These are phyloP conservation scores for Colletotrichum sp. DNA, from an alignment of 2,329 filamentous ascomycete species.

Conservation along the genomic window DNA sequence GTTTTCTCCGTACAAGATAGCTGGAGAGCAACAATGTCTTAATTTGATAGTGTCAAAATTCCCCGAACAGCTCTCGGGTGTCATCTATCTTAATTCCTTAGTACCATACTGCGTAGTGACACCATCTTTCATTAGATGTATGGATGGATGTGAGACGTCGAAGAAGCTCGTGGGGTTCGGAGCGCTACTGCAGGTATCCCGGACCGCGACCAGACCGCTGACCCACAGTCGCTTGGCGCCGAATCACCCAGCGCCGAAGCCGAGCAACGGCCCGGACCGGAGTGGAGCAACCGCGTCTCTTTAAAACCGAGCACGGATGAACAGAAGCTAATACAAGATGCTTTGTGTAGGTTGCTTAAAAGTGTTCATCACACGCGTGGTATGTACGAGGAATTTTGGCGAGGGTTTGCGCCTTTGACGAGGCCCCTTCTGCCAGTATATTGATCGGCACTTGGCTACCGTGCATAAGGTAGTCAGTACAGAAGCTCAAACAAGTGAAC, in stretches of 20 bases:
- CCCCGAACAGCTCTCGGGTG: background rate
- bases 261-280: background rate
- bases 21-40: background rate
- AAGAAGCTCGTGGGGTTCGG: background rate
- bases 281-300: background rate
- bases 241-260: background rate
- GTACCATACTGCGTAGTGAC: background rate
- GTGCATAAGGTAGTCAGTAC: background rate
- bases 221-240: background rate
- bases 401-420: background rate
- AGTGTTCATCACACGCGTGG: fast-evolving
- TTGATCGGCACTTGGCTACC: background rate
- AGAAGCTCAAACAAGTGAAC: background rate
- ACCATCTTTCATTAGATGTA: background rate
- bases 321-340: background rate
- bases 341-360: background rate
- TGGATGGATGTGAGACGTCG: background rate
- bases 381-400: background rate
- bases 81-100: background rate
- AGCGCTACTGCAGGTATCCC: background rate
- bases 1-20: background rate
- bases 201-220: background rate
- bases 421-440: background rate
- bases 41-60: background rate
- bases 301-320: background rate